These are phyloP conservation scores for Tetrahymena elliotti DNA, from an alignment of 73 alveolate species.

Conservation along the genomic window DNA sequence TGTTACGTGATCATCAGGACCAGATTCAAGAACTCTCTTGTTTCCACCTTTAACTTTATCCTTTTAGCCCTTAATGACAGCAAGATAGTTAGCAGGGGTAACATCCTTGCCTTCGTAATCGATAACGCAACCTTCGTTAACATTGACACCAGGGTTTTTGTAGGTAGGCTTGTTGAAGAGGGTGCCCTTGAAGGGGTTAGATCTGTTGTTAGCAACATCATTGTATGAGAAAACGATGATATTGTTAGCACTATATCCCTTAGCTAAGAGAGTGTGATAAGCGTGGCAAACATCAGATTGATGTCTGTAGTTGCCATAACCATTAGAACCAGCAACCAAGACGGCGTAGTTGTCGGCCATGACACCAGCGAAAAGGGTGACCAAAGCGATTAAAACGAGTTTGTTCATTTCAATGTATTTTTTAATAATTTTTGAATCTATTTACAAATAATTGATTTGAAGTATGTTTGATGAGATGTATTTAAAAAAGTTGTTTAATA, in stretches of 20 bases:
- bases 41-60: constrained; percentile 10
- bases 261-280: constrained; percentile 71
- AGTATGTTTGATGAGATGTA: neutral
- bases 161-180: constrained; percentile 84
- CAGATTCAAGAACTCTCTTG: neutral
- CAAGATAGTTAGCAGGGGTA: constrained; percentile 86
- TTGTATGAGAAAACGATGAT: constrained; percentile 91
- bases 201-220: constrained; percentile 77
- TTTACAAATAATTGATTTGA: neutral
- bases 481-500: neutral
- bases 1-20: neutral
- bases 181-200: constrained; percentile 90
- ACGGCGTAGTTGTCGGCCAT: constrained; percentile 89
- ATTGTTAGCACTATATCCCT: constrained; percentile 81
- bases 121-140: constrained; percentile 89
- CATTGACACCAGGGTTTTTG: constrained; percentile 71
- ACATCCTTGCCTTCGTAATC: constrained; percentile 88
- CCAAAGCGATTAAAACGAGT: neutral
- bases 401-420: neutral
- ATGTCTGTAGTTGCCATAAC: constrained; percentile 95
- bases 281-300: constrained; percentile 98
- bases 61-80: constrained; percentile 26
- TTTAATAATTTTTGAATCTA: neutral
- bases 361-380: constrained; percentile 14
- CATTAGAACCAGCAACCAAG: constrained; percentile 96